Conservation (phyloP, 495 filamentous ascomycete genomes). For the Penicillium macrosclerotiorum region DNA sequence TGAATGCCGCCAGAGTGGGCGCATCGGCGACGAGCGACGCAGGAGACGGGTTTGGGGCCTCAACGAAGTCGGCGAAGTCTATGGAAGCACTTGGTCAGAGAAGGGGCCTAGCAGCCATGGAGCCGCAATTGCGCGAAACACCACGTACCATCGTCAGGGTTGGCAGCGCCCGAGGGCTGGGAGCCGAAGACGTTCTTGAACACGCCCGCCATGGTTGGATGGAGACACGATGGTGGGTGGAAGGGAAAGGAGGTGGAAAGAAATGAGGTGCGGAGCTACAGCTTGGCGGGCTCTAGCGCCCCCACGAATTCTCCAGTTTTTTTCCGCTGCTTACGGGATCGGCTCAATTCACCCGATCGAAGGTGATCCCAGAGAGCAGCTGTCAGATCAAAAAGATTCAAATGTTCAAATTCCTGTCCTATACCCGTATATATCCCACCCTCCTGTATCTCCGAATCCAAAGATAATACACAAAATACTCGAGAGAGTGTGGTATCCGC, state of each 20-base stretch:
- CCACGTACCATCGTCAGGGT: conserved; percentile 61
- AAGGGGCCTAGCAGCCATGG: too few species aligned
- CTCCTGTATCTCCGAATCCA: conserved; percentile 3
- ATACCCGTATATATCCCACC: conserved; percentile 7
- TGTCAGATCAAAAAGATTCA: conserved; percentile 1
- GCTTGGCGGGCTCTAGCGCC: conserved; percentile 27
- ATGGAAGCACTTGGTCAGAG: conserved; percentile 5
- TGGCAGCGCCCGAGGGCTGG: conserved; percentile 51
- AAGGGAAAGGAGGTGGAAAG: conserved; percentile 32
- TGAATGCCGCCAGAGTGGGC: conserved; percentile 43
- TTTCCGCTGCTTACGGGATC: conserved; percentile 5
- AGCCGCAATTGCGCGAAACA: conserved; percentile 7
- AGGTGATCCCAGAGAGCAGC: not conserved
- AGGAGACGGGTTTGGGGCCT: conserved; percentile 62
- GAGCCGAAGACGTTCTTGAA: conserved; percentile 66
- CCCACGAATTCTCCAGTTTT: conserved; percentile 27
- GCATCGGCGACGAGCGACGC: conserved; percentile 43
- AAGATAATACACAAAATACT: conserved; percentile 17
- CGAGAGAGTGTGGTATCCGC: conserved; percentile 29
- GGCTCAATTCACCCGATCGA: too few species aligned
- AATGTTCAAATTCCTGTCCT: conserved; percentile 2
- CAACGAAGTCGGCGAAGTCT: conserved; percentile 82
- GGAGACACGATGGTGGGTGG: conserved; percentile 15
- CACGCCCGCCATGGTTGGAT: conserved; percentile 60
- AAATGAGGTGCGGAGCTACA: conserved; percentile 29